These are phyloP conservation scores for Pseudogymnoascus sp. DNA, from an alignment of 2,329 filamentous ascomycete species.

Conservation along the genomic window DNA sequence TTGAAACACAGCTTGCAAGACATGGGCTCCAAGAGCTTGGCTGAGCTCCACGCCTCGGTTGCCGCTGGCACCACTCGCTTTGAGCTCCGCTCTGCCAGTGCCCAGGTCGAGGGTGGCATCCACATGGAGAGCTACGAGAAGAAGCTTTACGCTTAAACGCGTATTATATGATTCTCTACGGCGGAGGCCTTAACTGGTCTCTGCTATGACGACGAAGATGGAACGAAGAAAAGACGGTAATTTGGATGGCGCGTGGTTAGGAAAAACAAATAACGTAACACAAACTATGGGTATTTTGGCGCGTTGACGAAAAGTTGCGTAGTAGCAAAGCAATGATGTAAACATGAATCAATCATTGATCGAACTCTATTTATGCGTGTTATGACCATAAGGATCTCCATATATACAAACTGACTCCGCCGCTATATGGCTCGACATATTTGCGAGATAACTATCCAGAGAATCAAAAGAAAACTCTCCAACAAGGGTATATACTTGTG, in stretches of 20 bases:
- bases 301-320: slow-evolving; percentile 1
- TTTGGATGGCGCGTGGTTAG: slow-evolving; percentile 3
- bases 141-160: slow-evolving; percentile 82
- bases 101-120: slow-evolving; percentile 92
- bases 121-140: slow-evolving; percentile 99
- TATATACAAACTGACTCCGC: not conserved
- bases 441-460: not conserved
- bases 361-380: not conserved
- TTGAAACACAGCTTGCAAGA: slow-evolving; percentile 98
- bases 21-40: slow-evolving; percentile 74
- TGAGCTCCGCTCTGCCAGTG: slow-evolving; percentile 87
- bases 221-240: not conserved
- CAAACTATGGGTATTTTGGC: slow-evolving; percentile 6
- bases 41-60: slow-evolving; percentile 68
- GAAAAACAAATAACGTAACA: slow-evolving; percentile 2
- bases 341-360: slow-evolving; percentile 1
- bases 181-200: slow-evolving; percentile 6
- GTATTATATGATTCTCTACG: not conserved
- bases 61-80: slow-evolving; percentile 72
- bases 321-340: not conserved
- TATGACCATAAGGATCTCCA: not conserved
- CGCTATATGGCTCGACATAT: not conserved
- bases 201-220: not conserved
- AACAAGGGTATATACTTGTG: not conserved
- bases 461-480: not conserved